A percentile compares a stretch with the other conserved stretches of the same genome.
These are phyloP conservation scores for Wickerhamomyces alni DNA, from an alignment of 805 yeast genomes.

Conservation along the genomic window DNA sequence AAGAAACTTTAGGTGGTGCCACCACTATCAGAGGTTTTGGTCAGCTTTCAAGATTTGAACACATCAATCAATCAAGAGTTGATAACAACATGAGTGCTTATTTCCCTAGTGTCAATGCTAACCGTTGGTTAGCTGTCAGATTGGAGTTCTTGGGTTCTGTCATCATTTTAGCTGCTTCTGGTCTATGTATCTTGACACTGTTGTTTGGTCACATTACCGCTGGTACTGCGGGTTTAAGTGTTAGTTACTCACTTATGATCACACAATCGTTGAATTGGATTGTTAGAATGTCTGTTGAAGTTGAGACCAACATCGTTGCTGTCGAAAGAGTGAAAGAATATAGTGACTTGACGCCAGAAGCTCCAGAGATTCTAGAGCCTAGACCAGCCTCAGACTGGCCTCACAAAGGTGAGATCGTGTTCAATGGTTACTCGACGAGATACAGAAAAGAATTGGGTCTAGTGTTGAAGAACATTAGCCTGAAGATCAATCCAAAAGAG, in stretches of 20 bases:
- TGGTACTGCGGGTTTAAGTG: slow-evolving; percentile 90
- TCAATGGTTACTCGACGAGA: slow-evolving; percentile 72
- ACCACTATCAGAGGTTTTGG: slow-evolving; percentile 70
- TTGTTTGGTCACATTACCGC: slow-evolving; percentile 72
- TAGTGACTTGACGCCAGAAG: slow-evolving; percentile 75
- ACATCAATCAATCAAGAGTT: slow-evolving; percentile 60
- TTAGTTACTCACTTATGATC: slow-evolving; percentile 87
- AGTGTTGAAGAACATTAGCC: slow-evolving; percentile 42
- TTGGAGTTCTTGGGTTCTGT: slow-evolving; percentile 87
- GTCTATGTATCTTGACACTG: slow-evolving; percentile 55
- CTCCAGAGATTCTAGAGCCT: slow-evolving; percentile 60
- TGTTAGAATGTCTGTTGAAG: slow-evolving; percentile 98
- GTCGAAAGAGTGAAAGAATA: slow-evolving; percentile 94
- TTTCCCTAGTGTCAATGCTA: slow-evolving; percentile 87
- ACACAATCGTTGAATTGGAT: slow-evolving; percentile 96
- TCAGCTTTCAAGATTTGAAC: slow-evolving; percentile 57
- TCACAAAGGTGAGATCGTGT: slow-evolving; percentile 54
- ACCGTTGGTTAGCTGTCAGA: slow-evolving; percentile 96
- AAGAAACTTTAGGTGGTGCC: slow-evolving; percentile 73
- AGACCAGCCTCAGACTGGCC: slow-evolving; percentile 81
- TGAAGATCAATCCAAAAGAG: slow-evolving; percentile 47
- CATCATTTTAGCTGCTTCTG: slow-evolving; percentile 82
- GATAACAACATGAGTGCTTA: slow-evolving; percentile 89
- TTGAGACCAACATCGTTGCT: slow-evolving; percentile 93
- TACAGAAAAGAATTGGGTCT: slow-evolving; percentile 56